These are phyloP conservation scores for Talaromyces sp. DNA, from an alignment of 2,329 filamentous ascomycete species.

Conservation along the genomic window DNA sequence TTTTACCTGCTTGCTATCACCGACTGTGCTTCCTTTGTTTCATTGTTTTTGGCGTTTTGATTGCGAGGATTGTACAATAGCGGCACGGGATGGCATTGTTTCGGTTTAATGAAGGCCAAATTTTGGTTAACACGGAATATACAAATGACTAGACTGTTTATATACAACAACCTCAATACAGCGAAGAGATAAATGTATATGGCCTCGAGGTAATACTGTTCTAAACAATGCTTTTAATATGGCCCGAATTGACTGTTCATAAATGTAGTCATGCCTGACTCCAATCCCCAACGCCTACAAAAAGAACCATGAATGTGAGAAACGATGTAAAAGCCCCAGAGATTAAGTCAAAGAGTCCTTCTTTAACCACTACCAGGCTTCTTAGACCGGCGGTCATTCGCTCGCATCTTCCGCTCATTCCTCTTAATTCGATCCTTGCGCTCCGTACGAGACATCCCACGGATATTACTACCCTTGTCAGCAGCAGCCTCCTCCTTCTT, in stretches of 20 bases:
- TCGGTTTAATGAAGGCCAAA: slow-evolving; percentile 20
- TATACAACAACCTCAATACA: not conserved
- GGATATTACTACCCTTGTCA: slow-evolving; percentile 64
- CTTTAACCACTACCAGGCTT: slow-evolving; percentile 31
- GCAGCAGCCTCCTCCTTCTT: slow-evolving; percentile 64
- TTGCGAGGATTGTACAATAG: slow-evolving; percentile 26
- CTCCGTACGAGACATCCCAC: slow-evolving; percentile 69
- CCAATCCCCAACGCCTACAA: slow-evolving; percentile 30
- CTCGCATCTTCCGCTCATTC: slow-evolving; percentile 68
- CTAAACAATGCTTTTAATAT: slow-evolving; percentile 29
- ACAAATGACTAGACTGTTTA: slow-evolving; percentile 2
- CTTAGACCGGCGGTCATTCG: slow-evolving; percentile 60
- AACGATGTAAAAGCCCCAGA: slow-evolving; percentile 1
- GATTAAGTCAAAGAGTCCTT: slow-evolving; percentile 3
- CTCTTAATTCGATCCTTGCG: slow-evolving; percentile 65
- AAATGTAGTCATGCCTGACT: slow-evolving; percentile 22
- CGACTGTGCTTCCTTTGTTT: slow-evolving; percentile 6
- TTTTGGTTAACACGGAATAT: slow-evolving; percentile 8
- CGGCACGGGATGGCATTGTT: slow-evolving; percentile 20
- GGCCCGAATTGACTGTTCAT: slow-evolving; percentile 18
- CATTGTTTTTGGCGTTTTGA: slow-evolving; percentile 19
- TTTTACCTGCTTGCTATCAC: slow-evolving; percentile 6
- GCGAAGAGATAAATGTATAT: not conserved
- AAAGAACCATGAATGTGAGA: slow-evolving; percentile 15
- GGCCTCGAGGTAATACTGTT: slow-evolving; percentile 9